phyloP scores from a whole-genome alignment of 192 early-diverging fungal species.

The Lobosporangium transversale region DNA sequence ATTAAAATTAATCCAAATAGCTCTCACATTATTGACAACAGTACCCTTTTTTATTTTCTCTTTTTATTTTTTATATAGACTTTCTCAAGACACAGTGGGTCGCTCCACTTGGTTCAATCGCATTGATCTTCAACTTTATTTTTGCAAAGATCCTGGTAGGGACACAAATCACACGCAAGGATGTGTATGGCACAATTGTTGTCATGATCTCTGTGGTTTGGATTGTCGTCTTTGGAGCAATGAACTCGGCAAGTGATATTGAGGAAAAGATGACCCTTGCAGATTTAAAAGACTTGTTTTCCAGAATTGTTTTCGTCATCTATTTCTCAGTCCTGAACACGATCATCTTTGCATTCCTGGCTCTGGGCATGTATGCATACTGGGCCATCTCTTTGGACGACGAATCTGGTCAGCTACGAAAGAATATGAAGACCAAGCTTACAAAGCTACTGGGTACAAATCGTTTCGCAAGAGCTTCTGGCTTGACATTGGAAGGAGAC shows the following conservation, averaged over 20 bases:
- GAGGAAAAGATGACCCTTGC: slow-evolving; percentile 58
- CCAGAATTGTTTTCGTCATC: slow-evolving; percentile 58
- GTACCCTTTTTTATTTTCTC: no score
- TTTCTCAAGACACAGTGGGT: slow-evolving; percentile 73
- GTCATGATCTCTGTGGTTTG: slow-evolving; percentile 66
- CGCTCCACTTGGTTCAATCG: slow-evolving; percentile 63
- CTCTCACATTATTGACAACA: no score
- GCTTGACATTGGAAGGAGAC: slow-evolving; percentile 43
- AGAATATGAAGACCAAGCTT: slow-evolving; percentile 28
- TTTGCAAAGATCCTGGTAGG: slow-evolving; percentile 69
- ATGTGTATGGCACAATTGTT: slow-evolving; percentile 65
- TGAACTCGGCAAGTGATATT: slow-evolving; percentile 60
- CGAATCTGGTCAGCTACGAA: slow-evolving; percentile 38
- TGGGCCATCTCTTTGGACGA: slow-evolving; percentile 53
- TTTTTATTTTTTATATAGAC: no score
- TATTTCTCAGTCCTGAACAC: slow-evolving; percentile 64
- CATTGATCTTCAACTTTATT: slow-evolving; percentile 69
- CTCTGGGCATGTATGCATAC: slow-evolving; percentile 57
- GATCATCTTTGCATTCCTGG: slow-evolving; percentile 49
- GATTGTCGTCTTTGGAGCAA: slow-evolving; percentile 68
- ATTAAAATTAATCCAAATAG: no score
- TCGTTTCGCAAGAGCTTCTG: slow-evolving; percentile 37
- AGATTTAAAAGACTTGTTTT: slow-evolving; percentile 59
- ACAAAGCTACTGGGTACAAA: slow-evolving; percentile 29
- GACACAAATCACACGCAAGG: slow-evolving; percentile 60